Evolutionary conservation across 805 yeast species (phyloP), one percentile per base, ranked within the genome.

Genomic region (Zygosaccharomyces lentus): DNA sequence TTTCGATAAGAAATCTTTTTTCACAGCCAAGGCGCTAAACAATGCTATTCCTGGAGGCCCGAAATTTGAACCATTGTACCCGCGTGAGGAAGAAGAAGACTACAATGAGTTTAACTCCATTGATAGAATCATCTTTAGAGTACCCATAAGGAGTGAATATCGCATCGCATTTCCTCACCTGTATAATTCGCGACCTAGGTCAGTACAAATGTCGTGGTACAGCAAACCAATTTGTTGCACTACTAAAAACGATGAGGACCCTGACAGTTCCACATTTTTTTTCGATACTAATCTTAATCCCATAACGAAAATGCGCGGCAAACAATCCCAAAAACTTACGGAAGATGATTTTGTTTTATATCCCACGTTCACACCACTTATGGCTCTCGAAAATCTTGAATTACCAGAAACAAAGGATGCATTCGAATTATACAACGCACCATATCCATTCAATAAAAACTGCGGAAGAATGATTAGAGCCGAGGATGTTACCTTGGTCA

Each of bases 31-130:
- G 60, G 91, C 95, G 7, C 72, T 93, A 41, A 88, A 90, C 58
- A 75, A 82, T 37, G 84, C 95, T 1, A 72, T 93, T 27, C 96
- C 97, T 0, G 96, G 96, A 9, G 99, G 99, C 0, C 98, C 99
- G 9, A 87, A 84, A 61, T 93, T 89, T 65, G 98, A 90, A 67
- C 96, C 96, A 0, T 66, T 90, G 12, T 80, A 74, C 66, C 80
- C 82, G 49, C 86, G 83, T 43, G 69, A 72, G 31, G 81, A 81
- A 54, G 78, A 77, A 19, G 91, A 84, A 49, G 97, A 90, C 61
- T 85, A 76, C 64, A 87, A 86, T 45, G 98, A 91, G 63, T 90
- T 93, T 68, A 90, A 90, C 57, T 78, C 96, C 7, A 76, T 91
- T 32, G 96, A 90, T 59, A 71, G 96, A 60, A 80, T 89, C 19